Base-by-base conservation (phyloP, 306 rosid genomes). In the Myrica gale region DNA sequence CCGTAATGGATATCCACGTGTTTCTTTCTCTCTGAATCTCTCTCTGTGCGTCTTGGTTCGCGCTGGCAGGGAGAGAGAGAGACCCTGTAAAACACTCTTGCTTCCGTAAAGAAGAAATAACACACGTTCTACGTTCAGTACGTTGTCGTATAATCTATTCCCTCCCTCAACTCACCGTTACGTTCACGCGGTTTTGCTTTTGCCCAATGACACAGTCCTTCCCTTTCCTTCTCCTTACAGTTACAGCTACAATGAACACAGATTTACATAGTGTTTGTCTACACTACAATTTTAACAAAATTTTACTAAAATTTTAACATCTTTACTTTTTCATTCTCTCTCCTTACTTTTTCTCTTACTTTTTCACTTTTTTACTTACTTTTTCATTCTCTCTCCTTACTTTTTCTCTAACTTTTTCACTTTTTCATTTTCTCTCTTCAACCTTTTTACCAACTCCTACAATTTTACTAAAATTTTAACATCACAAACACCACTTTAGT, bases 171-270 rank as follows among this genome's bases (percentile, higher is more conserved):
- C 58, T 20, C 48, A n/a, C 43, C 53, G 72, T 73, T 71, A 76
- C 80, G 79, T 61, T 73, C 68, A 76, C 87, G 87, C 82, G 81
- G 81, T 32, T 83, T 61, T 26, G 52, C 71, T 32, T 83, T 61
- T 26, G 52, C 71, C 48, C 68, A 3, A 4, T 71, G 54, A 76
- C 74, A 74, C 69, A 50, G 41, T 16, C 19, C 52, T 42, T 47
- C 66, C 46, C 53, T 32, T 58, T 48, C 45, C 32, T 63, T 75
- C 19, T 47, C 56, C 48, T 52, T 19, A 54, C 71, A 61, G 79
- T 52, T 19, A 54, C 71, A 61, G 79, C 69, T 48, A 48, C 37
- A 32, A 32, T 32, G 3, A 32, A 32, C 37, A 2, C 3, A 32
- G 32, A 0, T 26, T 26, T 26, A 26, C 1, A n/a, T n/a, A n/a